Base-by-base conservation (phyloP, 1,284 basidiomycete species). In the Peniophora sp. region DNA sequence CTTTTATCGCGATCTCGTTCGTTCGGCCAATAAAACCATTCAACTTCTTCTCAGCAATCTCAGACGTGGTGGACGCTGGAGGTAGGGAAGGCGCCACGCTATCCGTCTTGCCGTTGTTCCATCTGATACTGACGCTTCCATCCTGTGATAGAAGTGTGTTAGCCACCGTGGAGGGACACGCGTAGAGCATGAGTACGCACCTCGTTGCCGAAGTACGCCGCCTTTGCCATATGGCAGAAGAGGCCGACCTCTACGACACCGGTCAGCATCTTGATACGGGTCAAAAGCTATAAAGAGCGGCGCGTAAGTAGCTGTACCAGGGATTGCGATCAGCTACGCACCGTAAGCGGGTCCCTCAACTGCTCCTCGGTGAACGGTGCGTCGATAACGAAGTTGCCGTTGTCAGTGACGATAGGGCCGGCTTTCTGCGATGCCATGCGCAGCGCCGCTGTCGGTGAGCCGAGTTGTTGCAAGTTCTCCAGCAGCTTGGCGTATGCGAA, bases 241-340 rank as follows among this genome's bases (percentile, higher is more conserved):
- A 99, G 69, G 0, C 97, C 97, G 32, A 98, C 97, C 68, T 99
- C 96, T 27, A 98, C 89, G 11, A 99, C 93, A 52, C 97, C 96
- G 1, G 96, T 98, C 50, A 97, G 74, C 77, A 95, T 80, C 72
- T 93, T 95, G 63, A 94, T 85, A 54, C 74, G 72, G 10, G 68
- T 67, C 67, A 92, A 69, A 35, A 93, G 73, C 88, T 92, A 53
- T 32, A n/a, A n/a, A n/a, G n/a, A n/a, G n/a, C n/a, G 47, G 17
- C 51, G 54, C 16, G 45, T 43, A 38, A 47, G 24, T 34, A 24
- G 2, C 14, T n/a, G 38, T 35, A 34, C 3, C 14, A 48, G 19
- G 11, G 25, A 48, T n/a, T n/a, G n/a, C n/a, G n/a, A n/a, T 9
- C 41, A 46, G 11, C 17, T 22, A 73, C 76, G 59, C 50, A 91